Percentiles rank a stretch among this genome's conserved stretches.
Evolutionary conservation across 2,329 filamentous ascomycete species (phyloP).

Genomic region (Diaporthe ampelina): DNA sequence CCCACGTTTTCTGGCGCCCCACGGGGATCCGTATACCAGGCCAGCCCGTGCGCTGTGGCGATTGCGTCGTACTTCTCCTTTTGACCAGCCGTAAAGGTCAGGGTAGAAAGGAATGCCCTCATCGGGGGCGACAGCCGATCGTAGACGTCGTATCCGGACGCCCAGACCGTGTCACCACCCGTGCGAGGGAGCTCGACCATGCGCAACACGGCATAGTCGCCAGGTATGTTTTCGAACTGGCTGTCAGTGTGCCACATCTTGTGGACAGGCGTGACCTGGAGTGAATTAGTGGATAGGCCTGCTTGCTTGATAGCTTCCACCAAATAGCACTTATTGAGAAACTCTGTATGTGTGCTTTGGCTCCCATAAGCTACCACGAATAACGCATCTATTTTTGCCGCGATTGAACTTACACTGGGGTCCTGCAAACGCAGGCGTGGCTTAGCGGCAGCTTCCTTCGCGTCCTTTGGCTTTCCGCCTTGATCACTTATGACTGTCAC

Average conservation of each 20-base stretch:
- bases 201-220: constrained; percentile 72
- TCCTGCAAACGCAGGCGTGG: neutral
- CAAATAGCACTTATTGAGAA: neutral
- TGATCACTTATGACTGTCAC: constrained; percentile 65
- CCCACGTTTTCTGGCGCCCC: constrained; percentile 67
- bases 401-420: neutral
- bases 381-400: neutral
- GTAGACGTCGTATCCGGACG: constrained; percentile 76
- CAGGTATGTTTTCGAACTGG: constrained; percentile 73
- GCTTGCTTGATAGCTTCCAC: neutral
- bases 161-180: constrained; percentile 73
- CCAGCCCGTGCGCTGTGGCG: constrained; percentile 59
- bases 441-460: neutral
- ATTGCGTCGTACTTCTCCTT: constrained; percentile 62
- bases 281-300: neutral
- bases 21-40: constrained; percentile 58
- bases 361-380: neutral
- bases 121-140: constrained; percentile 71
- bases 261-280: neutral
- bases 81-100: constrained; percentile 69
- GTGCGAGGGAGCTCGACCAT: constrained; percentile 67
- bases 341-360: neutral
- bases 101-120: constrained; percentile 69
- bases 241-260: constrained; percentile 73
- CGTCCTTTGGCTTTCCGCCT: constrained; percentile 49